Evolutionary conservation across 2,329 filamentous ascomycete species (phyloP), one percentile per base, ranked within the genome.

Genomic region (Fusarium temperatum): DNA sequence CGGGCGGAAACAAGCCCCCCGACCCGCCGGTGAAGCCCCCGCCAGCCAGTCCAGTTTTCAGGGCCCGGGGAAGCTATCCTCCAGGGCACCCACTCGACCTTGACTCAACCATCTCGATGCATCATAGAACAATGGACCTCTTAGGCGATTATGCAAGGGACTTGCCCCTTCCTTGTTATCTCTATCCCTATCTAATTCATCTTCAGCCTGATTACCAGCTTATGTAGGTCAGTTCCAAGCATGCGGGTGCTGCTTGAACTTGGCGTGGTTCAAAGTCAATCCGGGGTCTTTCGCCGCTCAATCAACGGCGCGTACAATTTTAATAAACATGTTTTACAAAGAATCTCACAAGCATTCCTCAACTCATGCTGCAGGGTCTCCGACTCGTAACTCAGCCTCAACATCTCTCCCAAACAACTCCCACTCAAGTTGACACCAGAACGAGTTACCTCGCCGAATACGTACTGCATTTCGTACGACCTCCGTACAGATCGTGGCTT

Each of bases 391-490:
- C 30, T 68, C 61, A 73, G 57, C 47, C 54, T 70, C 61, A 58
- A 39, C 24, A 48, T 36, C 50, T 42, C 54, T 39, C 56, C 35
- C 32, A 55, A 50, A 58, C 47, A 44, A 57, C 56, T 44, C 24
- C 39, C 38, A 56, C 24, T 24, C 32, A 54, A 63, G 18, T 36
- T 50, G 39, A 62, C 36, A 39, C 61, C 41, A 32, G 53, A 41
- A 70, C 45, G 53, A 41, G 57, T 62, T 53, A 53, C 50, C 66
- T 55, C 63, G 53, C 55, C 55, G 53, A 61, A 68, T 66, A 73
- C 44, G 73, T 67, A 68, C 66, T 71, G 35, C 68, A 66, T 68
- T 76, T 73, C 66, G 68, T 77, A 73, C 68, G 66, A 77, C 76
- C 30, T 65, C 41, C 26, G 41, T 63, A 73, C 63, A 56, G 51